Evolutionary conservation across 768 basidiomycete species (phyloP).

Genomic region (Pleurotus pulmonarius): DNA sequence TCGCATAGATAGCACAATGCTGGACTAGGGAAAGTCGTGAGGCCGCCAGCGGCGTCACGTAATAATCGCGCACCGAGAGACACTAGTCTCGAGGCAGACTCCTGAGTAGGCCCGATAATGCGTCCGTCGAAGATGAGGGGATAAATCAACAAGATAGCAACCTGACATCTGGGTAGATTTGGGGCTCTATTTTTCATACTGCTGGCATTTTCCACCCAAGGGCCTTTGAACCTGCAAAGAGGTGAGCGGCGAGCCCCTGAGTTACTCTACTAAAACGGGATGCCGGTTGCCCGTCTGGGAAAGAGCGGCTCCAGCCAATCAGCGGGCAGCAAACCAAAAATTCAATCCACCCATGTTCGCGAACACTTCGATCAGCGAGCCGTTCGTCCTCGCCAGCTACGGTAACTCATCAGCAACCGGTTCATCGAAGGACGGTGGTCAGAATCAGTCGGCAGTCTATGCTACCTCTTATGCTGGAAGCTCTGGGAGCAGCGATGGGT

Average conservation of each 20-base stretch:
- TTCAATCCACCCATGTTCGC: constrained; percentile 14
- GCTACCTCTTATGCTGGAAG: constrained; percentile 27
- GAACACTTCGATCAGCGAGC: constrained; percentile 26
- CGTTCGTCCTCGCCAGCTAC: constrained; percentile 35
- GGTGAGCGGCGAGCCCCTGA: not conserved
- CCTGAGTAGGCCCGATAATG: no score
- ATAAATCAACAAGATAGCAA: no score
- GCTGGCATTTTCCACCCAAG: not conserved
- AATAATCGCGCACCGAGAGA: no score
- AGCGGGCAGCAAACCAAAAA: not conserved
- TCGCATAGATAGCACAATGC: no score
- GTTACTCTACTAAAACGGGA: not conserved
- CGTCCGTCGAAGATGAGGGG: no score
- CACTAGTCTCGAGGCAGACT: no score
- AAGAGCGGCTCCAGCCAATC: constrained; percentile 2
- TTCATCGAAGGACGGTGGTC: constrained; percentile 13
- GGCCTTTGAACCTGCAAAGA: not conserved
- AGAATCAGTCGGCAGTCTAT: constrained; percentile 25
- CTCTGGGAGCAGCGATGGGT: constrained; percentile 41
- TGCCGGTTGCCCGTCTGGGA: not conserved
- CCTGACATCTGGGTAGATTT: no score
- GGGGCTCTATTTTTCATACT: no score
- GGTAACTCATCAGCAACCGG: constrained; percentile 24
- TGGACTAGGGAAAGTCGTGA: no score
- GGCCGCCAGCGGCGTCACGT: no score